Evolutionary conservation across 768 basidiomycete species (phyloP), one percentile per base, ranked within the genome.

Genomic region (Naganishia kalamii): DNA sequence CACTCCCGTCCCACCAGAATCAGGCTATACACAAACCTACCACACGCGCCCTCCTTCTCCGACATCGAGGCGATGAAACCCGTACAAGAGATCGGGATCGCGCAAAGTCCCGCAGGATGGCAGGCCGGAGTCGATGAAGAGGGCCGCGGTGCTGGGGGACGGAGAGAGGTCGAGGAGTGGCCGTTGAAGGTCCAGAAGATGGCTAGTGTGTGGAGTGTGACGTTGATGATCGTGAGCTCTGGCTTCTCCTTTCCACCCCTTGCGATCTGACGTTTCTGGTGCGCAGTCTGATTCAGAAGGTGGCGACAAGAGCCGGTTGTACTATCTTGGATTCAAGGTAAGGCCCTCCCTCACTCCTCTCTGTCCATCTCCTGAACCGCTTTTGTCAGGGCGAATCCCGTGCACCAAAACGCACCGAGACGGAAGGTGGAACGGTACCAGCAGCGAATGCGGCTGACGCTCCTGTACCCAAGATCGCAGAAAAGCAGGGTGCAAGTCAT

Each of bases 321-420:
- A 87, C 73, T 92, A 86, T 71, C 72, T 92, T 46, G 90, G 90
- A 21, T 92, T 92, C 81, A 88, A 85, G 90, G 90, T 44, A 87
- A 89, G 68, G 80, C 81, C 50, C 80, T 81, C 60, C 80, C 81
- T 29, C n/a, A 13, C 21, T n/a, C 27, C 11, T 17, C 40, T 17
- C 3, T 17, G 4, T 37, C 50, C 15, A 44, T 29, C 40, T n/a
- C 17, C 51, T 12, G 30, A 37, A 27, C n/a, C 46, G 19, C 2
- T 40, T 27, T 29, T 21, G 12, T 25, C 25, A 67, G 66, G 66
- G 66, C 4, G 66, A 68, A 57, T 63, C 66, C 10, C 37, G 66
- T 23, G 19, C 75, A 77, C 19, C 81, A 82, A 69, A 85, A 83
- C 68, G 86, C 88, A 60, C 82, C 79, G n/a, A 82, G 82, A 37